Percentiles rank a stretch among this genome's conserved stretches.
Evolutionary conservation across 345 rosid species (phyloP).

Genomic region (Gossypium arboreum): DNA sequence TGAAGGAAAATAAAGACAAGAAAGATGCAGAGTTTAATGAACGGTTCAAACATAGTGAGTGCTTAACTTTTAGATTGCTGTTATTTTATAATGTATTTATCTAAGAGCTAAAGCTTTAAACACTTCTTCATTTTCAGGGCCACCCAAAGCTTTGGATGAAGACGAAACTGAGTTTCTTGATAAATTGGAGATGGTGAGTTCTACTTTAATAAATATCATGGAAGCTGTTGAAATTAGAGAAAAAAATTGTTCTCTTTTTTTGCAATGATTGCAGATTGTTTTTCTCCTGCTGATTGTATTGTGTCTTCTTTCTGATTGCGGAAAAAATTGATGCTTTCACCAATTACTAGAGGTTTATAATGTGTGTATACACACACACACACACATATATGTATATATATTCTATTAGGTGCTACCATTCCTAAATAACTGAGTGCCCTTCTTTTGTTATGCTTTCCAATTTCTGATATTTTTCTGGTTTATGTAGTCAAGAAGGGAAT

Average conservation of each 20-base stretch:
- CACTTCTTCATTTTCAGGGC: conserved; percentile 47
- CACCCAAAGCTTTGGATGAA: conserved; percentile 95
- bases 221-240: neutral
- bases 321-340: neutral
- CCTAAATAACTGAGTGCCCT: neutral
- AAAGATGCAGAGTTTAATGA: conserved; percentile 92
- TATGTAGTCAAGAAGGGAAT: conserved; percentile 65
- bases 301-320: neutral
- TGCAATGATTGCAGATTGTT: neutral
- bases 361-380: neutral
- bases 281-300: neutral
- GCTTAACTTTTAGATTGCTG: neutral
- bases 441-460: neutral
- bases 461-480: conserved; percentile 2
- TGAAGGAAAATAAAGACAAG: conserved; percentile 96
- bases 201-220: neutral
- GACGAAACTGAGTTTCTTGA: conserved; percentile 98
- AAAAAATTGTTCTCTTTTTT: neutral
- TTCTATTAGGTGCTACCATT: neutral
- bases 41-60: conserved; percentile 92
- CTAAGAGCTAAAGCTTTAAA: neutral
- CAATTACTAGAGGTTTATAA: neutral
- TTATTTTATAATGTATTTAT: conserved; percentile 1
- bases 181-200: conserved; percentile 65
- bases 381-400: neutral